These are phyloP conservation scores for Trichophyton benhamiae DNA, from an alignment of 2,329 filamentous ascomycete genomes.

Conservation along the genomic window DNA sequence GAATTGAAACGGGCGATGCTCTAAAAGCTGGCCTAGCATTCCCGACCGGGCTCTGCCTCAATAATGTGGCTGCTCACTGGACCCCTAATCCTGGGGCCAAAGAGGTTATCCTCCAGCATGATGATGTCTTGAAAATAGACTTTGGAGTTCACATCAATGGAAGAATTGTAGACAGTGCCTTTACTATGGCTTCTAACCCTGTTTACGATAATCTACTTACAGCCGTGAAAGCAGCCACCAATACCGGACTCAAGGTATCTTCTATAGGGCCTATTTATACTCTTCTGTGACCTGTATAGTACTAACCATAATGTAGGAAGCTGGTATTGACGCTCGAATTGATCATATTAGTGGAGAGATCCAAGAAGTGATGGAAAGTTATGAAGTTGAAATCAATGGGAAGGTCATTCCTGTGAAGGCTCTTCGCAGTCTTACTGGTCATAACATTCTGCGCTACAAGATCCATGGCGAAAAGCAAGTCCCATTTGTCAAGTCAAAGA, in stretches of 20 bases:
- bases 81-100: conserved; percentile 48
- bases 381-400: conserved; percentile 45
- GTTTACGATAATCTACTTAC: conserved; percentile 62
- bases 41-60: conserved; percentile 43
- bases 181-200: conserved; percentile 64
- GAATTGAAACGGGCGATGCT: conserved; percentile 40
- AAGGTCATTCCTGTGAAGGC: conserved; percentile 41
- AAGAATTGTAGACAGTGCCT: conserved; percentile 68
- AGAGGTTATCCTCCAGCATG: conserved; percentile 57
- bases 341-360: conserved; percentile 46
- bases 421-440: conserved; percentile 43
- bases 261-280: background rate
- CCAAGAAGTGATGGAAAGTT: conserved; percentile 51
- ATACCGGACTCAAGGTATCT: conserved; percentile 40
- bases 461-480: conserved; percentile 47
- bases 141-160: conserved; percentile 73
- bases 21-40: conserved; percentile 44
- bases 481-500: conserved; percentile 36
- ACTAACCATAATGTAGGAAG: conserved; percentile 24
- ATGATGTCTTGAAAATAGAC: conserved; percentile 73
- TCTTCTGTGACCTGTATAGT: background rate
- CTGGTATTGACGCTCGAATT: conserved; percentile 45
- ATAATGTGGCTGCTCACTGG: conserved; percentile 44
- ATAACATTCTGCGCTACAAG: conserved; percentile 42
- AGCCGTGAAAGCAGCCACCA: conserved; percentile 63